These are phyloP conservation scores for Neonothopanus nambi DNA, from an alignment of 1,284 basidiomycete species.

Conservation along the genomic window DNA sequence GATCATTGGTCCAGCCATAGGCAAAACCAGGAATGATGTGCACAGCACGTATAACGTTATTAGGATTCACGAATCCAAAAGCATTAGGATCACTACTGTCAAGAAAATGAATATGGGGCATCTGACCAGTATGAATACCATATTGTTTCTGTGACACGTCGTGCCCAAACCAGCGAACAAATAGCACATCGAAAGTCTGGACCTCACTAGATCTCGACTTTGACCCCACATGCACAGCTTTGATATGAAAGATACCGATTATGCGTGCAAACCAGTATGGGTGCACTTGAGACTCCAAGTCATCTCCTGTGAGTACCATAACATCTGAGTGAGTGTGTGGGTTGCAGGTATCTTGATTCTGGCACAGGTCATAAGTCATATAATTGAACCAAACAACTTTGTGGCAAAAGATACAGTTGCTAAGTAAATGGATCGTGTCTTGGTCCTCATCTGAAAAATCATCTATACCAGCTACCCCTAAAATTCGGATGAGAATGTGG, in stretches of 20 bases:
- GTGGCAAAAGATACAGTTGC: not conserved
- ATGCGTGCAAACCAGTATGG: not conserved
- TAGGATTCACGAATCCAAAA: slow-evolving; percentile 17
- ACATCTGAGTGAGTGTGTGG: not conserved
- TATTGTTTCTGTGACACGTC: not conserved
- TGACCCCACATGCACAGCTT: not conserved
- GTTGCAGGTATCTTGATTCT: not conserved
- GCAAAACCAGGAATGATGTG: slow-evolving; percentile 21
- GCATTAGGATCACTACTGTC: not conserved
- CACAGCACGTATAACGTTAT: slow-evolving; percentile 15
- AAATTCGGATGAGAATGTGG: too few relatives aligned
- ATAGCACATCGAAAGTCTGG: not conserved
- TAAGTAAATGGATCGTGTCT: not conserved
- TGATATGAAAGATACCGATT: not conserved
- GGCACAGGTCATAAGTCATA: not conserved
- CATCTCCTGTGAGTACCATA: not conserved
- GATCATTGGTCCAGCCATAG: slow-evolving; percentile 13
- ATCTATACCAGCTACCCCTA: not conserved
- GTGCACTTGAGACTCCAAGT: not conserved
- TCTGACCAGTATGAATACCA: not conserved
- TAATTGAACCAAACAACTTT: slow-evolving; percentile 1
- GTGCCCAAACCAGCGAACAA: not conserved
- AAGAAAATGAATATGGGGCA: not conserved
- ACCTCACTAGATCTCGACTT: not conserved
- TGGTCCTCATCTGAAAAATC: not conserved